Evolutionary conservation across 139 green algal genomes (phyloP).

Genomic region (Edaphochlamys debaryana): DNA sequence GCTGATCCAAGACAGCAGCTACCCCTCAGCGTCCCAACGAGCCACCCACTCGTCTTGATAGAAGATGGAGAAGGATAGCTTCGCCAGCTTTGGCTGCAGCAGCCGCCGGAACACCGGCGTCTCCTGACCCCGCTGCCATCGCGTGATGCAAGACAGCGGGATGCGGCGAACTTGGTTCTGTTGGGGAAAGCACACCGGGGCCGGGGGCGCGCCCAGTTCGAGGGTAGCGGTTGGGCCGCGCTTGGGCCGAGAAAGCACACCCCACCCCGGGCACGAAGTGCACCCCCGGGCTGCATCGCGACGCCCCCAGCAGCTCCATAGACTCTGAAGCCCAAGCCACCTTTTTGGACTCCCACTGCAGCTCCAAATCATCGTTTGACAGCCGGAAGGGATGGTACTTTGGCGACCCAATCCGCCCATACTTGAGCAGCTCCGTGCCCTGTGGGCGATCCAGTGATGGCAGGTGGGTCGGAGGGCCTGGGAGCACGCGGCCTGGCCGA

Average conservation of each 20-base stretch:
- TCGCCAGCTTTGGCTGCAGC: constrained; percentile 52
- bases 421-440: constrained; percentile 82
- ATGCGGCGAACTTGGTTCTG: constrained; percentile 59
- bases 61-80: constrained; percentile 75
- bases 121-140: constrained; percentile 63
- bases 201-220: no score
- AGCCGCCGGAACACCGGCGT: constrained; percentile 74
- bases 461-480: no score
- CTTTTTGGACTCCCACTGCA: constrained; percentile 75
- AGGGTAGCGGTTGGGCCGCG: no score
- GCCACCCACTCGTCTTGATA: constrained; percentile 73
- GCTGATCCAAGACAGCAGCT: no score
- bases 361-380: constrained; percentile 64
- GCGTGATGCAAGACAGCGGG: constrained; percentile 28
- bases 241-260: no score
- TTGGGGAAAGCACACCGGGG: no score
- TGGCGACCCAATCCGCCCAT: constrained; percentile 80
- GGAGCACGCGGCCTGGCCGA: no score
- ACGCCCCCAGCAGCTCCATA: no score
- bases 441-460: constrained; percentile 26
- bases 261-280: no score
- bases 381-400: constrained; percentile 85
- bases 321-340: no score
- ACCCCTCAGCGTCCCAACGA: no score
- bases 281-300: no score